Conservation (phyloP, 805 yeast species). For the Blastobotrys chiropterorum region DNA sequence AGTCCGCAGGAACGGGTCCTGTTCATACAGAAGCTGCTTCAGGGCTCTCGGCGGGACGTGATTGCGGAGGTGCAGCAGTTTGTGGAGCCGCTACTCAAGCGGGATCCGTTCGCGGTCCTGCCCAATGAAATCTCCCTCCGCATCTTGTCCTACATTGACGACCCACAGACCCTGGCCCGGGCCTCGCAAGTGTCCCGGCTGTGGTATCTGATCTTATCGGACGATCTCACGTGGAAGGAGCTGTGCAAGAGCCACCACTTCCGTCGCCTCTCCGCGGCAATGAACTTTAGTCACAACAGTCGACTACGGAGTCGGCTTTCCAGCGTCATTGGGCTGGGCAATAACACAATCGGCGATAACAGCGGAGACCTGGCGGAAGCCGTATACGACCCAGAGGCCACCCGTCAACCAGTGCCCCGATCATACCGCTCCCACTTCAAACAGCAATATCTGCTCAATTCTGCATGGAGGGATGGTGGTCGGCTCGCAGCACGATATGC, state of each 20-base stretch:
- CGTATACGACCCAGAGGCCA: conserved; percentile 29
- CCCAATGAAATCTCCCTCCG: conserved; percentile 82
- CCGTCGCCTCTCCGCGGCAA: conserved; percentile 33
- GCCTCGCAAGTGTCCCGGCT: conserved; percentile 87
- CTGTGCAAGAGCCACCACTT: conserved; percentile 34
- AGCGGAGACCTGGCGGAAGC: conserved; percentile 25
- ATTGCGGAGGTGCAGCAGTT: conserved; percentile 17
- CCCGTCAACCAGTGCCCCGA: conserved; percentile 27
- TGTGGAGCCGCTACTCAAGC: conserved; percentile 33
- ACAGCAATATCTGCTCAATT: conserved; percentile 34
- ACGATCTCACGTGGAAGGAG: conserved; percentile 38
- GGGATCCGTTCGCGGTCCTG: conserved; percentile 41
- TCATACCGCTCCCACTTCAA: conserved; percentile 35
- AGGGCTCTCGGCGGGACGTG: conserved; percentile 24
- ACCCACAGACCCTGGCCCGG: conserved; percentile 73
- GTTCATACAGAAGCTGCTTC: conserved; percentile 22
- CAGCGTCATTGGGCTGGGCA: not conserved
- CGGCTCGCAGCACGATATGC: conserved; percentile 35
- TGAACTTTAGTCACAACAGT: conserved; percentile 10
- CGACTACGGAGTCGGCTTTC: conserved; percentile 1
- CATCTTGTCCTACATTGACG: conserved; percentile 78
- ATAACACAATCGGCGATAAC: conserved; percentile 1
- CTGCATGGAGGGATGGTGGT: conserved; percentile 39
- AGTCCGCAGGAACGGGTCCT: conserved; percentile 14
- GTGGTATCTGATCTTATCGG: conserved; percentile 50